Evolutionary conservation across 345 rosid species (phyloP).

Genomic region (Jatropha curcas): DNA sequence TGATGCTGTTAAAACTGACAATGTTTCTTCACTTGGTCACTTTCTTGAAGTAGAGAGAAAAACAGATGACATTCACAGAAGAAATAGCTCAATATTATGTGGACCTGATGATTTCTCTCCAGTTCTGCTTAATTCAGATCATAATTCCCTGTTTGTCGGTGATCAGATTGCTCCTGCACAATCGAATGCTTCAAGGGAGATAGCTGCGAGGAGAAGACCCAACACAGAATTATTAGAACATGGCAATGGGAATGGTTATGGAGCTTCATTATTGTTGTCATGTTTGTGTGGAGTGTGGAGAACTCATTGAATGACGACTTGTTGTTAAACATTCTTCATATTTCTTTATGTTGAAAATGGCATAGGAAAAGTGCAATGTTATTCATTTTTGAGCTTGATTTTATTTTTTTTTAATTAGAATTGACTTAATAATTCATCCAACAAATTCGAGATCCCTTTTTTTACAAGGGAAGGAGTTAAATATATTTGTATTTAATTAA

Average conservation of each 20-base stretch:
- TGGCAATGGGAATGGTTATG: slow-evolving; percentile 34
- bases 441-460: too few relatives aligned
- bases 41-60: slow-evolving; percentile 72
- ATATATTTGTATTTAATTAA: too few relatives aligned
- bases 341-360: too few relatives aligned
- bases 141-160: slow-evolving; percentile 27
- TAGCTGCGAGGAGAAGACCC: slow-evolving; percentile 27
- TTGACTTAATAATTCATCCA: too few relatives aligned
- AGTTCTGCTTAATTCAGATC: slow-evolving; percentile 17
- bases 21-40: slow-evolving; percentile 62
- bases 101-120: slow-evolving; percentile 35
- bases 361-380: too few relatives aligned
- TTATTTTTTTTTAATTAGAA: too few relatives aligned
- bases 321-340: background rate
- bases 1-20: slow-evolving; percentile 50
- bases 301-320: slow-evolving; percentile 29
- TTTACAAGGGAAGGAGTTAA: too few relatives aligned
- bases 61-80: slow-evolving; percentile 36
- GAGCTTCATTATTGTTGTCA: slow-evolving; percentile 40
- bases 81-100: slow-evolving; percentile 18
- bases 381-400: too few relatives aligned
- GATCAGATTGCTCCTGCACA: slow-evolving; percentile 28
- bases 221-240: slow-evolving; percentile 29
- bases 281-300: slow-evolving; percentile 50
- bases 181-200: slow-evolving; percentile 14